phyloP scores from a whole-genome alignment of 768 basidiomycete genomes.

The Pholiota conissans region DNA sequence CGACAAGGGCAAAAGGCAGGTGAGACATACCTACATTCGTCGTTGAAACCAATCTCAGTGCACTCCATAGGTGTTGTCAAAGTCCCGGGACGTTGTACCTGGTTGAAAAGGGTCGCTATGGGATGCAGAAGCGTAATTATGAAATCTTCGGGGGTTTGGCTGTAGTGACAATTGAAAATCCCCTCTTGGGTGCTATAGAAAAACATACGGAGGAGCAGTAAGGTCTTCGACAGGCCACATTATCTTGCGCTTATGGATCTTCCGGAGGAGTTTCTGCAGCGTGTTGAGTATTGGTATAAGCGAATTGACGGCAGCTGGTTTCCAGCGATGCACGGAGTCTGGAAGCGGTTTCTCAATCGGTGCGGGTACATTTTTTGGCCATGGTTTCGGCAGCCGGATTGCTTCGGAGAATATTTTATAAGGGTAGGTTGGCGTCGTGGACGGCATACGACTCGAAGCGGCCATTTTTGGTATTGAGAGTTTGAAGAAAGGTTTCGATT shows the following conservation, averaged over 20 bases:
- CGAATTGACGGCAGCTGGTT: too few relatives aligned
- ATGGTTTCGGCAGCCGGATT: too few relatives aligned
- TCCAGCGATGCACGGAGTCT: too few relatives aligned
- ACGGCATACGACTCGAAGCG: too few relatives aligned
- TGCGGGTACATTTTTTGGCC: too few relatives aligned
- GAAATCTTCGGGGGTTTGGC: constrained; percentile 14
- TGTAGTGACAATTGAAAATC: neutral
- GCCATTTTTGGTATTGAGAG: too few relatives aligned
- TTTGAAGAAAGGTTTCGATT: too few relatives aligned
- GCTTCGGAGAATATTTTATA: too few relatives aligned
- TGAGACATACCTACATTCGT: neutral
- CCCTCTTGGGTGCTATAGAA: too few relatives aligned
- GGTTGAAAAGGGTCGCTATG: constrained; percentile 18
- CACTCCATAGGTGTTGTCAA: constrained; percentile 19
- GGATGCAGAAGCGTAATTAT: constrained; percentile 13
- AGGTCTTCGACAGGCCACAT: constrained; percentile 10
- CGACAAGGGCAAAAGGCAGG: neutral
- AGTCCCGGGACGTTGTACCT: constrained; percentile 11
- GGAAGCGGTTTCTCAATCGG: too few relatives aligned
- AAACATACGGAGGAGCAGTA: neutral
- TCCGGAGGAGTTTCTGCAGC: constrained; percentile 5
- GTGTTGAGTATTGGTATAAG: too few relatives aligned
- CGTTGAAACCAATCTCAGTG: constrained; percentile 10
- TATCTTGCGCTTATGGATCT: constrained; percentile 16
- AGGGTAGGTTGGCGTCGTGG: too few relatives aligned